Evolutionary conservation across 768 basidiomycete genomes (phyloP).

Genomic region (Daedalea quercina): DNA sequence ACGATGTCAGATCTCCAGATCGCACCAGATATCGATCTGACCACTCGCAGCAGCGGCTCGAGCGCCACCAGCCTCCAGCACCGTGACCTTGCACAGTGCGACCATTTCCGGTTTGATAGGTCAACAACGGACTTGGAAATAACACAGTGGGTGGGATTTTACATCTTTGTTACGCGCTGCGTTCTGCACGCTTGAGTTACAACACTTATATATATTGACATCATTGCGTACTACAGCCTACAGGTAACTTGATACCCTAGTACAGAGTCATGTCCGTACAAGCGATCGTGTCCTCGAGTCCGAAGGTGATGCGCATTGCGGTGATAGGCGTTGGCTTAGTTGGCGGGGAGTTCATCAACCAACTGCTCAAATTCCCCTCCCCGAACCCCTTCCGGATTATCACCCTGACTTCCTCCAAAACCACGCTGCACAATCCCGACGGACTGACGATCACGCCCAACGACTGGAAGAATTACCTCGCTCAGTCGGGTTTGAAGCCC

Average conservation of each 20-base stretch:
- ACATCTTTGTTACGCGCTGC: too few relatives aligned
- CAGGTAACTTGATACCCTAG: background rate
- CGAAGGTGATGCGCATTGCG: constrained; percentile 45
- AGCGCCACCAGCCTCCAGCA: too few relatives aligned
- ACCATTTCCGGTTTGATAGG: too few relatives aligned
- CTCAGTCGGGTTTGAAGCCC: constrained; percentile 36
- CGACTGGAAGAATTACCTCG: constrained; percentile 41
- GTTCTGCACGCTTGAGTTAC: too few relatives aligned
- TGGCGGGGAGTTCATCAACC: constrained; percentile 78
- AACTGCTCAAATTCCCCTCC: constrained; percentile 64
- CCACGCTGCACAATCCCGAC: constrained; percentile 46
- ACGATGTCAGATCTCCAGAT: background rate
- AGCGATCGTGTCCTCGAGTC: constrained; percentile 6
- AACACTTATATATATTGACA: too few relatives aligned
- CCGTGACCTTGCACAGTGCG: too few relatives aligned
- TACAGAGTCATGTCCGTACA: background rate
- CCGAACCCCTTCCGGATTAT: constrained; percentile 55
- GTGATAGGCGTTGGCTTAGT: constrained; percentile 92
- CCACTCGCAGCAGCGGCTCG: background rate
- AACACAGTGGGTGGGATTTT: too few relatives aligned
- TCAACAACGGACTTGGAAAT: too few relatives aligned
- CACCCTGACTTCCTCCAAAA: constrained; percentile 62
- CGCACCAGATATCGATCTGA: background rate
- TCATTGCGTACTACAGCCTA: too few relatives aligned
- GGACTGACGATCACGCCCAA: constrained; percentile 35